phyloP scores from a whole-genome alignment of 2,329 filamentous ascomycete species.

The Tothia fuscella region DNA sequence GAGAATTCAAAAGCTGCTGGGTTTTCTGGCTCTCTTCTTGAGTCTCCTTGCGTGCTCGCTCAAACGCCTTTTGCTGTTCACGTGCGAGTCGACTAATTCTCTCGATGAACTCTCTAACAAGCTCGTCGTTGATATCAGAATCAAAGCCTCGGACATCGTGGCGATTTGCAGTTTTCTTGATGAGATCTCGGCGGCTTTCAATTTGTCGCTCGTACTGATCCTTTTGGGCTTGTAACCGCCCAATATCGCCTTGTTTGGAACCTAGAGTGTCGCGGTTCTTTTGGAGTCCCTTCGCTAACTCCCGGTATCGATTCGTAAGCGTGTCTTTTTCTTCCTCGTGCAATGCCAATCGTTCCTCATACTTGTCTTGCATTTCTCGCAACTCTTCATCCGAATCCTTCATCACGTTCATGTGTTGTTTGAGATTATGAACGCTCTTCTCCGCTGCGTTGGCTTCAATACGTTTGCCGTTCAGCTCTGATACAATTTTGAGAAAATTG shows the following conservation, averaged over 20 bases:
- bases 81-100: conserved; percentile 61
- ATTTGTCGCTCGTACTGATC: conserved; percentile 76
- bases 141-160: conserved; percentile 81
- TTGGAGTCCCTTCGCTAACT: conserved; percentile 45
- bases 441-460: conserved; percentile 61
- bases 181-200: conserved; percentile 55
- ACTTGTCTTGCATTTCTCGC: conserved; percentile 59
- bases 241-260: conserved; percentile 49
- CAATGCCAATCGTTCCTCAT: conserved; percentile 59
- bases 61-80: conserved; percentile 70
- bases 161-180: conserved; percentile 63
- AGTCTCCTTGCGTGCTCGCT: conserved; percentile 60
- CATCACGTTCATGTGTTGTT: conserved; percentile 62
- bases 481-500: conserved; percentile 61
- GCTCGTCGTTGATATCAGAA: conserved; percentile 54
- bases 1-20: conserved; percentile 57
- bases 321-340: conserved; percentile 52
- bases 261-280: conserved; percentile 29
- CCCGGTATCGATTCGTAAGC: conserved; percentile 51
- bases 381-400: conserved; percentile 68
- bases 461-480: conserved; percentile 62
- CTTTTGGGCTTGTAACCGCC: conserved; percentile 75
- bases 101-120: conserved; percentile 65
- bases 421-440: conserved; percentile 57
- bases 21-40: conserved; percentile 62